phyloP scores from a whole-genome alignment of 441 rosid genomes.

The Flueggea neowawraea region DNA sequence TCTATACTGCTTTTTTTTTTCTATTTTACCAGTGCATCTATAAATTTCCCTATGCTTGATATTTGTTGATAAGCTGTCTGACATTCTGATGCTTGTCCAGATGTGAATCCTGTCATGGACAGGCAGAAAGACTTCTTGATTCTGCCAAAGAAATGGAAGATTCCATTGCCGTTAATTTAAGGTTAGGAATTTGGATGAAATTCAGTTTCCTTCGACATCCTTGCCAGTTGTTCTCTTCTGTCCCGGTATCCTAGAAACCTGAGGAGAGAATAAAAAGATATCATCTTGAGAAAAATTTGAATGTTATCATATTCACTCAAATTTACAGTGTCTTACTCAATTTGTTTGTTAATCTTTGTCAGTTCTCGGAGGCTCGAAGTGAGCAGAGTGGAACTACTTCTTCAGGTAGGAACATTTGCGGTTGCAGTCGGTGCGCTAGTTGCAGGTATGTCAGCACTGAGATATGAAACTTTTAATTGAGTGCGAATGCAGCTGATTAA shows the following conservation, averaged over 20 bases:
- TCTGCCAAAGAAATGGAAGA: slow-evolving; percentile 99
- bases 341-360: slow-evolving; percentile 17
- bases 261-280: too few relatives aligned
- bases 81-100: slow-evolving; percentile 34
- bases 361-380: slow-evolving; percentile 99
- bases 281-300: too few relatives aligned
- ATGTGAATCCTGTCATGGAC: slow-evolving; percentile 98
- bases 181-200: slow-evolving; percentile 30
- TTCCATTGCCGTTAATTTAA: slow-evolving; percentile 95
- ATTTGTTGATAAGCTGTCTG: not conserved
- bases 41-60: not conserved
- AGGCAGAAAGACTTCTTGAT: slow-evolving; percentile 95
- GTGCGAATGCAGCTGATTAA: too few relatives aligned
- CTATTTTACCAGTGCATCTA: too few relatives aligned
- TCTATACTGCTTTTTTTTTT: slow-evolving; percentile 1
- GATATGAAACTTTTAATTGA: not conserved
- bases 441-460: slow-evolving; percentile 48
- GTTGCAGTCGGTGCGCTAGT: slow-evolving; percentile 88
- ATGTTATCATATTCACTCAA: not conserved
- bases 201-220: too few relatives aligned
- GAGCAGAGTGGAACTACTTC: slow-evolving; percentile 94
- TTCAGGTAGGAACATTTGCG: slow-evolving; percentile 95
- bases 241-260: too few relatives aligned
- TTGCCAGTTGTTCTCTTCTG: too few relatives aligned
- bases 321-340: not conserved